Conservation (phyloP, 768 basidiomycete genomes). For the Guyanaporus albipodus region DNA sequence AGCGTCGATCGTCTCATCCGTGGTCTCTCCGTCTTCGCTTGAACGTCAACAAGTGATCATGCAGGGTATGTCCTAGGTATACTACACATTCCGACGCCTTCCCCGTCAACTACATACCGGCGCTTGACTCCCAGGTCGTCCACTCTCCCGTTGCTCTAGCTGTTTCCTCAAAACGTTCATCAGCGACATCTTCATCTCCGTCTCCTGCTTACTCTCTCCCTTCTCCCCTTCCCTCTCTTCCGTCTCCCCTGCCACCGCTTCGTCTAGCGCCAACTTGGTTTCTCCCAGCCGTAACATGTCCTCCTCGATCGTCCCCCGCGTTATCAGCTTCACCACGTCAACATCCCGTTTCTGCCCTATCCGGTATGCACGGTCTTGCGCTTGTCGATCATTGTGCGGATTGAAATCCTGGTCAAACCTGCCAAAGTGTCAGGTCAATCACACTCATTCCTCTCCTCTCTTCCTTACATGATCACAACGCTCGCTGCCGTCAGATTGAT, state of each 20-base stretch:
- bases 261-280: constrained; percentile 89
- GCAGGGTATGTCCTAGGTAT: constrained; percentile 22
- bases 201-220: constrained; percentile 62
- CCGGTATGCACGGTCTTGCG: constrained; percentile 95
- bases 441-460: neutral
- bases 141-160: constrained; percentile 55
- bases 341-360: constrained; percentile 95
- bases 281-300: constrained; percentile 88
- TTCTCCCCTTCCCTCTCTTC: constrained; percentile 56
- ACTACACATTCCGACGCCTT: constrained; percentile 11
- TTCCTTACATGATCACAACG: constrained; percentile 81
- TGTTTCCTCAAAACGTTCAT: constrained; percentile 83
- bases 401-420: constrained; percentile 99
- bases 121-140: constrained; percentile 5
- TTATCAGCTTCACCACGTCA: constrained; percentile 91
- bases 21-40: constrained; percentile 48
- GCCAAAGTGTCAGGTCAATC: constrained; percentile 8
- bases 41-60: constrained; percentile 6
- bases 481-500: constrained; percentile 96
- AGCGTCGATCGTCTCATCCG: constrained; percentile 75
- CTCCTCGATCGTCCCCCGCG: constrained; percentile 91
- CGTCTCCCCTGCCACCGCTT: constrained; percentile 81
- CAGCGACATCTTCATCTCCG: constrained; percentile 80
- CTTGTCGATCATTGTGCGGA: constrained; percentile 95
- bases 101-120: constrained; percentile 5